Base-by-base conservation (phyloP, 2,329 filamentous ascomycete genomes). In the Zasmidium citrigriseum region DNA sequence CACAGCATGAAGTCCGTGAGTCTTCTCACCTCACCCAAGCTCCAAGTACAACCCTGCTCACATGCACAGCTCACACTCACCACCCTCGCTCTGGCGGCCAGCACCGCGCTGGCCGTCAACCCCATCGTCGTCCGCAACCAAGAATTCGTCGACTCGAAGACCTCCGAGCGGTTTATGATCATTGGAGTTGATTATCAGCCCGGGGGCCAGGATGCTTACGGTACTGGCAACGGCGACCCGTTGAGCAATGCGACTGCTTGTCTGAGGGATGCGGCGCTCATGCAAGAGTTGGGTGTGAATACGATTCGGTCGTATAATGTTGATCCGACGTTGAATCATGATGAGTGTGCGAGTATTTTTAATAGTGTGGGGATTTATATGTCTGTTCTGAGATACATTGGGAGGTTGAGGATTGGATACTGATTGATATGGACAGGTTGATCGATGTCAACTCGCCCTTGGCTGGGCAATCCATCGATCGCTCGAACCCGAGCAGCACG, bases 231-330 rank as follows among this genome's bases (percentile, higher is more conserved):
- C 25, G 75, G 75, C 41, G 86, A 88, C 68, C 82, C 84, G 27
- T 74, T 88, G 59, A 84, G 78, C 68, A 78, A 87, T 67, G 77
- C 74, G n/a, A 78, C 79, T 12, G 74, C 79, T 22, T 88, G 86
- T 69, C 71, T 87, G 63, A 81, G 86, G 54, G 85, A 88, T 77
- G 85, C 85, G 18, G 82, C 83, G 21, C 75, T 88, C 47, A 84
- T 88, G 77, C 86, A 88, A 74, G 74, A 78, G 59, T 75, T 88
- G 52, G 86, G 85, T 71, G 81, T 85, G 64, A 88, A 88, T 73
- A 86, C 84, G 9, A 85, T 88, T 65, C 84, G 86, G 59, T 80
- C 85, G 54, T 88, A 88, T 80, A 87, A 87, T 70, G 73, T 88
- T 61, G 80, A 85, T 62, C 83, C 85, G 18, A 75, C 76, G 2